These are phyloP conservation scores for Phialophora chinensis DNA, from an alignment of 2,329 filamentous ascomycete genomes.

Conservation along the genomic window DNA sequence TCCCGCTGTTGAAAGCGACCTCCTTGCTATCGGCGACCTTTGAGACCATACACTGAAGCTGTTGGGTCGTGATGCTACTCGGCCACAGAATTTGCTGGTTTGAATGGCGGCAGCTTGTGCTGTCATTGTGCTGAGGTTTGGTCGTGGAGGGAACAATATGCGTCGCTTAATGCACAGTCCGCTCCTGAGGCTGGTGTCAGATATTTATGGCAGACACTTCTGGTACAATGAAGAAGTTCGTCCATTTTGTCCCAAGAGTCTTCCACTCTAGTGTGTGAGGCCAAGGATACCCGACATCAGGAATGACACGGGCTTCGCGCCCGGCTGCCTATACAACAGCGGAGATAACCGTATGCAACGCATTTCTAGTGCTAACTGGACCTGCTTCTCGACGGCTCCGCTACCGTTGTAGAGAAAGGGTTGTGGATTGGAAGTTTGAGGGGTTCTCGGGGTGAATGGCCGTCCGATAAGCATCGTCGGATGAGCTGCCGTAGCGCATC, in stretches of 20 bases:
- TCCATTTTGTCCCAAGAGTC: not conserved
- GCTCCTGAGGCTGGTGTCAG: not conserved
- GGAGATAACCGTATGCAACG: not conserved
- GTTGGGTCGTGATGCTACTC: not conserved
- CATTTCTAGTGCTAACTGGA: not conserved
- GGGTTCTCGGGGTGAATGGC: not conserved
- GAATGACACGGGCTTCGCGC: not conserved
- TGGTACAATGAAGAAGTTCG: not conserved
- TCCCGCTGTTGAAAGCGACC: conserved; percentile 31
- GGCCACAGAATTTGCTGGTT: not conserved
- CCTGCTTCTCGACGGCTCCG: not conserved
- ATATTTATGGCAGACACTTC: not conserved
- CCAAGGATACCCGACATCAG: not conserved
- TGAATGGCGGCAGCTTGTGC: not conserved
- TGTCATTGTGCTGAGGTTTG: not conserved
- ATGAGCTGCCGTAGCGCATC: not conserved
- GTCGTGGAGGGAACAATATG: not conserved
- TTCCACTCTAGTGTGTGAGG: not conserved
- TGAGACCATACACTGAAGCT: not conserved
- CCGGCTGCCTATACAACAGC: not conserved
- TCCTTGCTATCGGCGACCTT: conserved; percentile 11
- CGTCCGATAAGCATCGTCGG: not conserved
- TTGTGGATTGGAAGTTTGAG: not conserved
- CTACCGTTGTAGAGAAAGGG: not conserved
- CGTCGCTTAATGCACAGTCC: not conserved